Evolutionary conservation across 148 eudicot genomes (phyloP).

Genomic region (Nepenthes gracilis): DNA sequence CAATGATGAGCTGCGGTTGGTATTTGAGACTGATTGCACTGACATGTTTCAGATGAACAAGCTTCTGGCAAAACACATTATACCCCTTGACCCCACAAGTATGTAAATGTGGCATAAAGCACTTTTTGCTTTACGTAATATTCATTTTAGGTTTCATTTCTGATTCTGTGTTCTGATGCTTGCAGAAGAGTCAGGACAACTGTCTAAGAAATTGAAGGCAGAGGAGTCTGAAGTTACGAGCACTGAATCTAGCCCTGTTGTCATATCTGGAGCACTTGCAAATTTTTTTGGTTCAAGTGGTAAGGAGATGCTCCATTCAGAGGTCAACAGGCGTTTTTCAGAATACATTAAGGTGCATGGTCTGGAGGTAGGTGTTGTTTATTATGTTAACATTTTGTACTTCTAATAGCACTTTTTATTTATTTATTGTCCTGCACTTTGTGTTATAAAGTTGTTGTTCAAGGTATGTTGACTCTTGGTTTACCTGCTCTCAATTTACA

Average conservation of each 20-base stretch:
- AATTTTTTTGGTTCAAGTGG: slow-evolving; percentile 26
- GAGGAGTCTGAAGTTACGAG: slow-evolving; percentile 20
- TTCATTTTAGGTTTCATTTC: slow-evolving; percentile 1
- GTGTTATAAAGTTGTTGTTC: not conserved
- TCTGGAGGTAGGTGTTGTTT: slow-evolving; percentile 28
- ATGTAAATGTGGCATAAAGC: slow-evolving; percentile 1
- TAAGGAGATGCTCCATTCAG: slow-evolving; percentile 31
- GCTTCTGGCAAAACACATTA: slow-evolving; percentile 35
- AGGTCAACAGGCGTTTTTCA: slow-evolving; percentile 22
- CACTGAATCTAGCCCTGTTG: slow-evolving; percentile 16
- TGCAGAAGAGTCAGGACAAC: slow-evolving; percentile 23
- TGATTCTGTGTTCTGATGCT: slow-evolving; percentile 6
- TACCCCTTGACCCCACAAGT: slow-evolving; percentile 25
- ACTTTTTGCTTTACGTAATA: not conserved
- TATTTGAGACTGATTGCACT: slow-evolving; percentile 39
- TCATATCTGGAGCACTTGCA: slow-evolving; percentile 38
- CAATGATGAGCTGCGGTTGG: slow-evolving; percentile 31
- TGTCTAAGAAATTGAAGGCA: slow-evolving; percentile 28
- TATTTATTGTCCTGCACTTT: too few species aligned
- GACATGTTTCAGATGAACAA: slow-evolving; percentile 51
- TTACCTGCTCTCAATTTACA: too few species aligned
- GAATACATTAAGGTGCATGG: slow-evolving; percentile 32
- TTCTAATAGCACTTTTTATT: not conserved
- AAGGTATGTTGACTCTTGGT: not conserved
- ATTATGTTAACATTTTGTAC: not conserved